Conservation (phyloP, 2,329 filamentous ascomycete genomes). For the Dissoconium aciculare region DNA sequence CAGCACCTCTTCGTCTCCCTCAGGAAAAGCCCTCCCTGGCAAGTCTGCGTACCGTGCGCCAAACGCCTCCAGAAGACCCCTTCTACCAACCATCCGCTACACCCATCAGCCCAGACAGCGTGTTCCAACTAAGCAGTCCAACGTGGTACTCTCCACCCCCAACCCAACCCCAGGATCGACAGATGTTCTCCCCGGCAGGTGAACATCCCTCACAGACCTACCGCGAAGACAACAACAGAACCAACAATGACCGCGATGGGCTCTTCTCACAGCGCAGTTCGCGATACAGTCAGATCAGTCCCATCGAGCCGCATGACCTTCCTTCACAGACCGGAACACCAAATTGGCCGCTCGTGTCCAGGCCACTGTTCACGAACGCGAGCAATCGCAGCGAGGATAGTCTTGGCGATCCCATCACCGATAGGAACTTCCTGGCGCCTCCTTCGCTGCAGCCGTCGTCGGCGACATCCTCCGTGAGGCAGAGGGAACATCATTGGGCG, state of each 20-base stretch:
- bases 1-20: conserved; percentile 14
- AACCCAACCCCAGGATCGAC: conserved; percentile 9
- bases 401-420: conserved; percentile 7
- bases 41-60: conserved; percentile 11
- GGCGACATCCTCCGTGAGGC: too few relatives aligned
- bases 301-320: neutral
- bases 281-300: neutral
- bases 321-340: neutral
- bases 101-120: conserved; percentile 1
- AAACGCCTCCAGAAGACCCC: conserved; percentile 17
- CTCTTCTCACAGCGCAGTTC: too few relatives aligned
- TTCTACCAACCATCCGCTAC: conserved; percentile 12
- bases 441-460: too few relatives aligned
- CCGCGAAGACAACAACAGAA: conserved; percentile 2
- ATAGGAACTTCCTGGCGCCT: conserved; percentile 4
- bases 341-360: neutral
- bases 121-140: neutral
- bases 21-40: conserved; percentile 14
- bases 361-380: neutral
- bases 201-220: conserved; percentile 7
- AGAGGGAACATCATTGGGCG: conserved; percentile 3
- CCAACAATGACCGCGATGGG: neutral
- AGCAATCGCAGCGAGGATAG: conserved; percentile 3
- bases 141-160: conserved; percentile 9
- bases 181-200: conserved; percentile 8